Evolutionary conservation across 2,329 filamentous ascomycete species (phyloP).

Genomic region (Exophiala aquamarina): DNA sequence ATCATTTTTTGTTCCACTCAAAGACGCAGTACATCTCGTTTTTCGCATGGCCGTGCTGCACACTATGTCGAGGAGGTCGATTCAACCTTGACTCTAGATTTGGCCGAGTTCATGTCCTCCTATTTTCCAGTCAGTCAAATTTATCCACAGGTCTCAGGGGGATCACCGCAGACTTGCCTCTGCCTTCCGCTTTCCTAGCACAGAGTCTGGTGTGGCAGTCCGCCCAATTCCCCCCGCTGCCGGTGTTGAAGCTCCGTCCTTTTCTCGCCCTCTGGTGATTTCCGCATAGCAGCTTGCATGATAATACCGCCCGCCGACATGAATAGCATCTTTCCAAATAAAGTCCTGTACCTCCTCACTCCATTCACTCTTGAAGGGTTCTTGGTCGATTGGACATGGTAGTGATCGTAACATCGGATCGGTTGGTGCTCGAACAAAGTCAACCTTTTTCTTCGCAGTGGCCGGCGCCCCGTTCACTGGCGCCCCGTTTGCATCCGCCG

Average conservation of each 20-base stretch:
- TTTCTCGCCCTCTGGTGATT: slow-evolving; percentile 63
- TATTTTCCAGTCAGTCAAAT: slow-evolving; percentile 3
- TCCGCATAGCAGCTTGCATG: slow-evolving; percentile 89
- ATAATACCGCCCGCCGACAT: slow-evolving; percentile 76
- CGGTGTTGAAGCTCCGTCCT: slow-evolving; percentile 39
- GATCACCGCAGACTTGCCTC: slow-evolving; percentile 45
- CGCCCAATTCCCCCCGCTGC: slow-evolving; percentile 30
- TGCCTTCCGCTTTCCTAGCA: slow-evolving; percentile 73
- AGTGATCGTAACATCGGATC: slow-evolving; percentile 72
- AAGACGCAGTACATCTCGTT: no score
- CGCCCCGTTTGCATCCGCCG: slow-evolving; percentile 41
- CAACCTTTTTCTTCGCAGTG: slow-evolving; percentile 56
- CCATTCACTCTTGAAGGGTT: slow-evolving; percentile 90
- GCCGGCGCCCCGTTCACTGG: slow-evolving; percentile 37
- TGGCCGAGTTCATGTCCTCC: slow-evolving; percentile 19
- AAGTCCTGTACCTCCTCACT: slow-evolving; percentile 92
- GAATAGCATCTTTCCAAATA: slow-evolving; percentile 89
- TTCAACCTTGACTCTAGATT: slow-evolving; percentile 33
- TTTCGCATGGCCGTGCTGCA: no score
- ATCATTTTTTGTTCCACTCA: no score
- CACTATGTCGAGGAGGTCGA: no score
- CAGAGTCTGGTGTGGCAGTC: slow-evolving; percentile 60
- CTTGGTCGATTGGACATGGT: slow-evolving; percentile 90
- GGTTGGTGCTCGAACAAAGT: slow-evolving; percentile 82
- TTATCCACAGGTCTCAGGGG: not conserved